phyloP scores from a whole-genome alignment of 2,329 filamentous ascomycete genomes.

The Fusarium virguliforme region DNA sequence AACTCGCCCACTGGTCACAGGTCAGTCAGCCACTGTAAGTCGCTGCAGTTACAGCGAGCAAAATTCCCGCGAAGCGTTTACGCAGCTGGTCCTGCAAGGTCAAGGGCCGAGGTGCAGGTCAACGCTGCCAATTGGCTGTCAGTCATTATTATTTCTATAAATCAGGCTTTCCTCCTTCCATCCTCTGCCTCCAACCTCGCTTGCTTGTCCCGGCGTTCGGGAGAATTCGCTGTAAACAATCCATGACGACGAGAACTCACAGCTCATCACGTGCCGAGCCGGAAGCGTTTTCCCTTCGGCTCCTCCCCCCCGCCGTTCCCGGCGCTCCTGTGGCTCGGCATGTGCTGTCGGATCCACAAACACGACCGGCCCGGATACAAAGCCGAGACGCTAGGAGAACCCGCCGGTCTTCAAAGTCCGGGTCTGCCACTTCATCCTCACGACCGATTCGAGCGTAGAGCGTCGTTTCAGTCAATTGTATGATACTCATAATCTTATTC shows the following conservation, averaged over 20 bases:
- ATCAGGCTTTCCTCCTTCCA: not conserved
- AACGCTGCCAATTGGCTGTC: conserved; percentile 34
- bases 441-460: conserved; percentile 9
- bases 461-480: not conserved
- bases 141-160: conserved; percentile 10
- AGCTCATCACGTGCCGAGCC: conserved; percentile 48
- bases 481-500: conserved; percentile 14
- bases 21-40: conserved; percentile 27
- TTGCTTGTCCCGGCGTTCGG: conserved; percentile 30
- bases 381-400: conserved; percentile 32
- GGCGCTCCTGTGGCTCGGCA: conserved; percentile 31
- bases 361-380: conserved; percentile 36
- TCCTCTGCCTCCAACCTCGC: conserved; percentile 15
- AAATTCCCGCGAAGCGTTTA: conserved; percentile 8
- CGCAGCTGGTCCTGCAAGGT: not conserved
- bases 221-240: conserved; percentile 38
- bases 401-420: conserved; percentile 44
- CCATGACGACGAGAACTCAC: conserved; percentile 44
- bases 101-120: conserved; percentile 14
- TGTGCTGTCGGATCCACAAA: conserved; percentile 41
- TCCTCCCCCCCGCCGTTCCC: conserved; percentile 36
- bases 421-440: conserved; percentile 14
- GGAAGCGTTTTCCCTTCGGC: conserved; percentile 46
- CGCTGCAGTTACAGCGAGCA: conserved; percentile 38
- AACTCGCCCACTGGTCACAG: conserved; percentile 22